phyloP scores from a whole-genome alignment of 805 yeast species.

The Myxozyma sirexii region DNA sequence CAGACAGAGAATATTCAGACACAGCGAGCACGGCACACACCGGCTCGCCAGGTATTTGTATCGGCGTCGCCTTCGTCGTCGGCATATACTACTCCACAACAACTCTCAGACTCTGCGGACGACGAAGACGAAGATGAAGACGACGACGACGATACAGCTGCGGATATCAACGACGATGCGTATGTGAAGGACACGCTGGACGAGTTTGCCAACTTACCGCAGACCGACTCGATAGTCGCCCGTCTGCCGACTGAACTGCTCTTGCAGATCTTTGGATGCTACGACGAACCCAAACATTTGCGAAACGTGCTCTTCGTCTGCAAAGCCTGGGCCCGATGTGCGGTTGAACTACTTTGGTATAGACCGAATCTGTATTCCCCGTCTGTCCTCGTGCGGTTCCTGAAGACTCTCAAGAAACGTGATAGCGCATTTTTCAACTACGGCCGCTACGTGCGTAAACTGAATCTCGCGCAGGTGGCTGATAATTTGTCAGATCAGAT shows the following conservation, averaged over 20 bases:
- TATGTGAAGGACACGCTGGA: not conserved
- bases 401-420: conserved; percentile 54
- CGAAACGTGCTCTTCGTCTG: conserved; percentile 60
- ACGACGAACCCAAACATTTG: conserved; percentile 27
- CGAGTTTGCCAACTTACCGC: not conserved
- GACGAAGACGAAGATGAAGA: conserved; percentile 31
- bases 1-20: no score
- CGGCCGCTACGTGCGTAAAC: conserved; percentile 64
- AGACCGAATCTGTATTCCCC: conserved; percentile 71
- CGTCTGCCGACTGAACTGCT: conserved; percentile 28
- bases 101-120: conserved; percentile 30
- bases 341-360: conserved; percentile 83
- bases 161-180: conserved; percentile 2
- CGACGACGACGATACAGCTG: conserved; percentile 16
- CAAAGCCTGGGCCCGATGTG: conserved; percentile 74
- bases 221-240: conserved; percentile 10
- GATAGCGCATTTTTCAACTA: conserved; percentile 62
- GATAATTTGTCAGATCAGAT: conserved; percentile 65
- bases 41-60: not conserved
- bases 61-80: conserved; percentile 29
- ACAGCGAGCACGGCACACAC: not conserved
- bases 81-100: conserved; percentile 30
- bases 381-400: conserved; percentile 54
- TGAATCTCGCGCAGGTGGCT: conserved; percentile 77
- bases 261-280: conserved; percentile 14